These are phyloP conservation scores for Reticulomyxa filosa DNA, from an alignment of 78 protist species.

Conservation along the genomic window DNA sequence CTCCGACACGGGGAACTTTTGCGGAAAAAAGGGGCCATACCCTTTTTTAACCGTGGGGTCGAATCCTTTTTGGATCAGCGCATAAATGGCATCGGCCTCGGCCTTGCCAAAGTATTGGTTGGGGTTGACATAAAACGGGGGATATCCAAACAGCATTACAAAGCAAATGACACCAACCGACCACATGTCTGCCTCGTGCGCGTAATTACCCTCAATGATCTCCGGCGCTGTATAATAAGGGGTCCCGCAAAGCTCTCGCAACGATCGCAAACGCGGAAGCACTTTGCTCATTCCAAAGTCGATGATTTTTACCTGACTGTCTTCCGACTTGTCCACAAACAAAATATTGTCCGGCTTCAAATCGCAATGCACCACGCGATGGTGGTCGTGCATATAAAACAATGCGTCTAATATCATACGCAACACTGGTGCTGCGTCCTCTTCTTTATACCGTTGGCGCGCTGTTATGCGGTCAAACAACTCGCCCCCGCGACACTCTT, in stretches of 20 bases:
- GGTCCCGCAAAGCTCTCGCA: background rate
- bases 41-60: background rate
- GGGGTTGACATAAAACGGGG: background rate
- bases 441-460: background rate
- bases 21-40: background rate
- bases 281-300: conserved; percentile 10
- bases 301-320: background rate
- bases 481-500: conserved; percentile 8
- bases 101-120: background rate
- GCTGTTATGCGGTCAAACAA: background rate
- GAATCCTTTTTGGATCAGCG: conserved; percentile 7
- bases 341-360: conserved; percentile 6
- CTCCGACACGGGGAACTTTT: background rate
- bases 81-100: background rate
- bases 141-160: background rate
- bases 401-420: background rate
- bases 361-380: background rate
- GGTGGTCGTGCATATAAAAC: background rate
- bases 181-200: conserved; percentile 6
- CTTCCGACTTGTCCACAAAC: background rate
- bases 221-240: conserved; percentile 9
- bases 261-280: background rate
- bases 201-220: background rate
- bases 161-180: conserved; percentile 2
- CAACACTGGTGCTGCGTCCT: background rate